Conservation (phyloP, 108 stramenopile species). For the Bacterosira constricta region DNA sequence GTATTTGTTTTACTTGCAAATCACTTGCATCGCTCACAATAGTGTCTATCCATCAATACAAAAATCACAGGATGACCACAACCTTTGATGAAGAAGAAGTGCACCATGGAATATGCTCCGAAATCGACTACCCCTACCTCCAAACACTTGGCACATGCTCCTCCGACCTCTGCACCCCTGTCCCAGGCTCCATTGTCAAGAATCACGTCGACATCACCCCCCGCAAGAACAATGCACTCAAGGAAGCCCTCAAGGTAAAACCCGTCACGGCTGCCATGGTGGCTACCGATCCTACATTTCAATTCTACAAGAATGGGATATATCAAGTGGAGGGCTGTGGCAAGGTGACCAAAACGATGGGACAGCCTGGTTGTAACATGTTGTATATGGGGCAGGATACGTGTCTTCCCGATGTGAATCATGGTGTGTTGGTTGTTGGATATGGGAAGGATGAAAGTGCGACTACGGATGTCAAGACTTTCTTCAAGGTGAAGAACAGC, state of each 20-base stretch:
- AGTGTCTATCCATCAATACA: neutral
- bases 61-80: slow-evolving; percentile 87
- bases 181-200: slow-evolving; percentile 70
- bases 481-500: slow-evolving; percentile 89
- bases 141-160: slow-evolving; percentile 63
- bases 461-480: slow-evolving; percentile 50
- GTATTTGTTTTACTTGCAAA: neutral
- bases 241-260: slow-evolving; percentile 72
- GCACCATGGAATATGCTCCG: slow-evolving; percentile 83
- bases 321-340: slow-evolving; percentile 77
- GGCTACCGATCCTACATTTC: slow-evolving; percentile 83
- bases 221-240: slow-evolving; percentile 70
- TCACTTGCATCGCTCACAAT: neutral
- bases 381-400: slow-evolving; percentile 43
- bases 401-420: slow-evolving; percentile 86
- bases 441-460: slow-evolving; percentile 89
- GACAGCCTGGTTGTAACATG: slow-evolving; percentile 6
- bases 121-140: slow-evolving; percentile 91
- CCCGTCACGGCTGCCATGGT: slow-evolving; percentile 86
- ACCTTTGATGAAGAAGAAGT: slow-evolving; percentile 90
- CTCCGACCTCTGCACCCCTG: slow-evolving; percentile 69
- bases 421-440: slow-evolving; percentile 96
- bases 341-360: slow-evolving; percentile 31
- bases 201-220: slow-evolving; percentile 84
- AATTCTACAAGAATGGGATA: slow-evolving; percentile 96